phyloP scores from a whole-genome alignment of 2,329 filamentous ascomycete genomes.

The Decorospora gaudefroyi region DNA sequence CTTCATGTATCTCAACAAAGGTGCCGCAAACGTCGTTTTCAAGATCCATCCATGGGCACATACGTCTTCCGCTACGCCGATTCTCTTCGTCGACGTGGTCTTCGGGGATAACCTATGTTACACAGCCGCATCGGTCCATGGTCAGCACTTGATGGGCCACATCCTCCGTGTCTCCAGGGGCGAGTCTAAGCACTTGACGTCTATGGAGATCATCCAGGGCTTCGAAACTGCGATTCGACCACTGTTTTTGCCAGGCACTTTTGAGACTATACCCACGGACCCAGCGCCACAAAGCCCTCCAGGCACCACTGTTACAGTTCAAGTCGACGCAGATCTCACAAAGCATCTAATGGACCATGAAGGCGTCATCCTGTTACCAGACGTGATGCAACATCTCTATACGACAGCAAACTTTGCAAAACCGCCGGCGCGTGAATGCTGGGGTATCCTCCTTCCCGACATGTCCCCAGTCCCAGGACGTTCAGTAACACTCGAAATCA shows the following conservation, averaged over 20 bases:
- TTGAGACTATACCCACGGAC: slow-evolving; percentile 2
- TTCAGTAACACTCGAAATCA: slow-evolving; percentile 49
- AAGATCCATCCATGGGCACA: slow-evolving; percentile 23
- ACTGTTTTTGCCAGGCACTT: slow-evolving; percentile 27
- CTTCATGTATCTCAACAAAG: slow-evolving; percentile 40
- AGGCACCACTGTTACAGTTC: slow-evolving; percentile 8
- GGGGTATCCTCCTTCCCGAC: slow-evolving; percentile 39
- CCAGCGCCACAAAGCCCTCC: slow-evolving; percentile 1
- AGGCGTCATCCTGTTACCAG: slow-evolving; percentile 19
- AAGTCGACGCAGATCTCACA: slow-evolving; percentile 12
- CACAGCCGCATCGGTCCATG: slow-evolving; percentile 14
- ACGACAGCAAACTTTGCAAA: slow-evolving; percentile 9
- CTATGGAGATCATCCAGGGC: slow-evolving; percentile 32
- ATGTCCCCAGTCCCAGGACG: slow-evolving; percentile 32
- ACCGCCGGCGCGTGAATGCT: slow-evolving; percentile 3
- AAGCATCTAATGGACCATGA: slow-evolving; percentile 29
- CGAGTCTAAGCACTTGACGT: slow-evolving; percentile 30
- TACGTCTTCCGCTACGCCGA: slow-evolving; percentile 5
- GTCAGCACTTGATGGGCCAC: slow-evolving; percentile 16
- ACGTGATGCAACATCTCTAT: slow-evolving; percentile 20
- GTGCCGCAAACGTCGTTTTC: slow-evolving; percentile 44
- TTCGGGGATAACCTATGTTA: slow-evolving; percentile 2
- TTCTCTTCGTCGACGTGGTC: slow-evolving; percentile 24
- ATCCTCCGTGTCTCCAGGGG: slow-evolving; percentile 42
- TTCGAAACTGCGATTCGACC: slow-evolving; percentile 37